These are phyloP conservation scores for Coniochaeta hoffmannii DNA, from an alignment of 2,329 filamentous ascomycete genomes.

Conservation along the genomic window DNA sequence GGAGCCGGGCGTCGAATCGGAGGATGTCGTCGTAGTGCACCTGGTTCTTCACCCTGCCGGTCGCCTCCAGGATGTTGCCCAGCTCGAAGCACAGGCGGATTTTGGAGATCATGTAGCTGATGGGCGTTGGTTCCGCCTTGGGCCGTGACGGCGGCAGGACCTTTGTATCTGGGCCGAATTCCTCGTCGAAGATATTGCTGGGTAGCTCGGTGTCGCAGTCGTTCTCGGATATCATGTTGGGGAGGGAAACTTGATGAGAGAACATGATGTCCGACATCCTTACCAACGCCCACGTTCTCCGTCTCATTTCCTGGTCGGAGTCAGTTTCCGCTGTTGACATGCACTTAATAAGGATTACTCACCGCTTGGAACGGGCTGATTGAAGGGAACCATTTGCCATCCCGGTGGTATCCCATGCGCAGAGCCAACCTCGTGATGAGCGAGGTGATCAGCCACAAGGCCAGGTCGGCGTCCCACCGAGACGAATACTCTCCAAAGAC, in stretches of 20 bases:
- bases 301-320: conserved; percentile 55
- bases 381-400: conserved; percentile 65
- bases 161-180: conserved; percentile 63
- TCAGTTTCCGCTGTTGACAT: not conserved
- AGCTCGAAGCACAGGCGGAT: conserved; percentile 60
- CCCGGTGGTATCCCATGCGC: conserved; percentile 72
- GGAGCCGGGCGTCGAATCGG: conserved; percentile 52
- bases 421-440: conserved; percentile 51
- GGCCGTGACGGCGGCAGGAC: conserved; percentile 61
- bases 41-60: conserved; percentile 46
- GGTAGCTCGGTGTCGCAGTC: conserved; percentile 71
- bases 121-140: conserved; percentile 63
- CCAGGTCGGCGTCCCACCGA: conserved; percentile 65
- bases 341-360: conserved; percentile 20
- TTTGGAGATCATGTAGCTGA: conserved; percentile 74
- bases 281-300: conserved; percentile 62
- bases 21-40: conserved; percentile 59
- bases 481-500: conserved; percentile 68
- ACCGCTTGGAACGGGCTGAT: conserved; percentile 66
- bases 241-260: conserved; percentile 63
- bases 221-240: conserved; percentile 63
- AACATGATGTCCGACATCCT: conserved; percentile 69
- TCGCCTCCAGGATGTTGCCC: conserved; percentile 62
- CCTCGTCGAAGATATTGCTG: conserved; percentile 74
- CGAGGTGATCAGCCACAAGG: conserved; percentile 52